Base-by-base conservation (phyloP, 805 yeast genomes). In the Ogataea corticis region DNA sequence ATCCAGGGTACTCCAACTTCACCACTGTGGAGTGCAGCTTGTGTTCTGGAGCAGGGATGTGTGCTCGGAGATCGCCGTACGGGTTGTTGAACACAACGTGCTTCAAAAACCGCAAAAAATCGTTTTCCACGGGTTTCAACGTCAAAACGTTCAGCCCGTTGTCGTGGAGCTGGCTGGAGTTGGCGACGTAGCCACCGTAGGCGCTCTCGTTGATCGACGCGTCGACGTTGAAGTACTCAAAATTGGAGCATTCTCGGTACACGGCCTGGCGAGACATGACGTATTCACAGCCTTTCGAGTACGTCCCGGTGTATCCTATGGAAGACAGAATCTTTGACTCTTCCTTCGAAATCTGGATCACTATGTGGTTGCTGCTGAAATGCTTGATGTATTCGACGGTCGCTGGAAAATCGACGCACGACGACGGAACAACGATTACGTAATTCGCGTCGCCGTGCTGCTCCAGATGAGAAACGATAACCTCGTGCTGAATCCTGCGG, bases 191-290 rank as follows among this genome's bases (percentile, higher is more conserved):
- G 12, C 43, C 43, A 9, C 43, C 43, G 32, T 31, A 40, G 12
- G 37, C 43, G 15, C 37, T 23, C 28, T 40, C 37, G 25, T 32
- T 33, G 31, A 40, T 40, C 35, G 43, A 32, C 19, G 37, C 32
- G 37, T 40, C 43, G 25, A 40, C 19, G 31, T 40, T 40, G 43
- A 40, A 40, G 23, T 31, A 40, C 37, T 40, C 43, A 25, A 40
- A 40, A 25, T 40, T 40, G 12, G 43, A 40, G 16, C 43, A 40
- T 13, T 32, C 37, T 9, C 43, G 36, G 25, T 40, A 40, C 16
- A 40, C 10, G 2, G 43, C 43, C 32, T 40, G 43, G 6, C 34
- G 33, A 3, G 38, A 21, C 31, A 33, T 18, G 9, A 40, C 43
- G 31, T 40, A 40, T 14, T 40, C 37, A 4, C 19, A 21, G 3